Evolutionary conservation across 768 basidiomycete genomes (phyloP), one percentile per base, ranked within the genome.

Genomic region (Collybiopsis luxurians): DNA sequence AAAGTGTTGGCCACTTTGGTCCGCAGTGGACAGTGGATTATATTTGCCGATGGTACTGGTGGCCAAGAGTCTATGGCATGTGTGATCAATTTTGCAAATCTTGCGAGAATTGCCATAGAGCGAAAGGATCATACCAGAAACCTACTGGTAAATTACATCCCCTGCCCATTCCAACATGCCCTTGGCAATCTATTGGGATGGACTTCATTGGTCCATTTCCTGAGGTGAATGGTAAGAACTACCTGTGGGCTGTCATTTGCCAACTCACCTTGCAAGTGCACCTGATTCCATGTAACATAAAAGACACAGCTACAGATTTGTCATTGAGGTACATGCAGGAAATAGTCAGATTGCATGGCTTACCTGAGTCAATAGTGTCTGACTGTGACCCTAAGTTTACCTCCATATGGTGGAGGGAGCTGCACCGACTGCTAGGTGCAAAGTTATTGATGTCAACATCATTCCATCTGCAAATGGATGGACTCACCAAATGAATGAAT

Each of bases 381-480:
- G 72, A 75, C 53, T 39, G 71, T 13, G 67, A 71, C 28, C 30
- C 64, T 1, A 66, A 69, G 26, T 76, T 75, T 60, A 71, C 65
- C 0, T 66, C 65, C 0, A 43, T 50, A 13, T 73, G 74, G 52
- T 76, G 74, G 73, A 46, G 40, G 4, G 58, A 66, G 31, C 63
- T 53, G 4, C 55, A 63, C 36, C 19, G 30, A n/a, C n/a, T 60
- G 0, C 27, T 67, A 3, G 60, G 64, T 4, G 58, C 59, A 2
- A 61, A 64, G 28, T 55, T 68, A 0, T 42, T 55, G 0, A 60
- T 70, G 59, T 69, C 45, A 40, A 67, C 56, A 13, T 62, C 68
- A 2, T 70, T 61, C 46, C 71, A 72, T 46, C 70, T 68, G 1
- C 66, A 72, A 44, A 71, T 71, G 11, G 66, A 70, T 53, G 66